phyloP scores from a whole-genome alignment of 148 eudicot genomes.

The Salicornia ramosissima region DNA sequence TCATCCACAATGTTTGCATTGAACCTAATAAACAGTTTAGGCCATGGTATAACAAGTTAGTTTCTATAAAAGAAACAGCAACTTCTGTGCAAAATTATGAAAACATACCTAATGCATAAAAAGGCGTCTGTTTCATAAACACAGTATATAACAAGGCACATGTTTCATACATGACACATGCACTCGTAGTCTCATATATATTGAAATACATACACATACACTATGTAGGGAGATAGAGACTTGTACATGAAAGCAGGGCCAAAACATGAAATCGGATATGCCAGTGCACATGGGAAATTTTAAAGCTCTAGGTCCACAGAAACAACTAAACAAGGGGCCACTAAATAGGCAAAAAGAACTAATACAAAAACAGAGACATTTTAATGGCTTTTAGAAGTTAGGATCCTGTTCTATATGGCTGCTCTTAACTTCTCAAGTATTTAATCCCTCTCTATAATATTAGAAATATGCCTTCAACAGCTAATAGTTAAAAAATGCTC shows the following conservation, averaged over 20 bases:
- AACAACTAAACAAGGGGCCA: background rate
- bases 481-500: background rate
- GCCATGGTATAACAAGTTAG: slow-evolving; percentile 9
- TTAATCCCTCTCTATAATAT: too few species aligned
- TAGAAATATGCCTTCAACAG: background rate
- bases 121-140: background rate
- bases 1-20: slow-evolving; percentile 61
- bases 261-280: background rate
- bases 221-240: background rate
- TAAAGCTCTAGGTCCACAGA: background rate
- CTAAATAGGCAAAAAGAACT: too few species aligned
- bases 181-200: slow-evolving; percentile 1
- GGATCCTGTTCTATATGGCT: background rate
- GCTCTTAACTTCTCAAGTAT: too few species aligned
- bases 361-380: background rate
- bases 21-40: slow-evolving; percentile 46
- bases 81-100: background rate
- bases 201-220: background rate
- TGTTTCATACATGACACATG: background rate
- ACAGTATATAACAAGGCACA: background rate
- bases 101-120: slow-evolving; percentile 1
- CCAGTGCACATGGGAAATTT: background rate
- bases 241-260: background rate
- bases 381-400: too few species aligned
- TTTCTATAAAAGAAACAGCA: background rate